These are phyloP conservation scores for Calonectria pauciramosa DNA, from an alignment of 2,329 filamentous ascomycete species.

Conservation along the genomic window DNA sequence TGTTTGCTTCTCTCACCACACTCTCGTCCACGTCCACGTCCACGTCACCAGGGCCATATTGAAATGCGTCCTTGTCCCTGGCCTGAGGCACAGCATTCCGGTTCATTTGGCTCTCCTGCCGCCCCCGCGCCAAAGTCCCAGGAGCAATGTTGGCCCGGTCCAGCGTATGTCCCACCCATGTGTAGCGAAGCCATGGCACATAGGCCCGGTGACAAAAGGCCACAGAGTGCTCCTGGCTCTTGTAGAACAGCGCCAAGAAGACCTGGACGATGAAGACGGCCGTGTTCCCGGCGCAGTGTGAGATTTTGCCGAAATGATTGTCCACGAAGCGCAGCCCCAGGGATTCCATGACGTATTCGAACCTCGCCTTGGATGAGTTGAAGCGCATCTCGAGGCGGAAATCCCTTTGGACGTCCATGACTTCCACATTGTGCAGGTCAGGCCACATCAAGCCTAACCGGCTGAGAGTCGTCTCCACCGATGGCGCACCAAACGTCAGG, in stretches of 20 bases:
- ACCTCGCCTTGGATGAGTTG: not conserved
- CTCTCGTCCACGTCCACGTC: no score
- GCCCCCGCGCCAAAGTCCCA: conserved; percentile 4
- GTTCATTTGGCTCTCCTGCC: conserved; percentile 31
- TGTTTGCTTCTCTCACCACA: not conserved
- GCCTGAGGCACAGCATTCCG: conserved; percentile 23
- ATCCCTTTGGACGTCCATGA: conserved; percentile 27
- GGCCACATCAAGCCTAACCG: conserved; percentile 25
- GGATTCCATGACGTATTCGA: conserved; percentile 33
- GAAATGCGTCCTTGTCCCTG: conserved; percentile 26
- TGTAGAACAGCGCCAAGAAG: conserved; percentile 31
- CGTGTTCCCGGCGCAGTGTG: conserved; percentile 29
- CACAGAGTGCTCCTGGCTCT: conserved; percentile 9
- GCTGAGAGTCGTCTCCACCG: not conserved
- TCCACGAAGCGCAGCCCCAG: conserved; percentile 35
- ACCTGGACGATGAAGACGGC: conserved; percentile 31
- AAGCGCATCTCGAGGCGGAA: conserved; percentile 22
- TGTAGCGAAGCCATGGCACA: conserved; percentile 33
- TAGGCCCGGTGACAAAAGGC: conserved; percentile 17
- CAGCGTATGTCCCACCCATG: conserved; percentile 36
- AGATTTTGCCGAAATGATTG: conserved; percentile 32
- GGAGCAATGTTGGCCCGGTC: conserved; percentile 35
- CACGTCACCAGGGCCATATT: not conserved
- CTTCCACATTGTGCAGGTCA: not conserved
- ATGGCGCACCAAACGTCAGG: conserved; percentile 20